Evolutionary conservation across 768 basidiomycete species (phyloP), one percentile per base, ranked within the genome.

Genomic region (Russula emetica): DNA sequence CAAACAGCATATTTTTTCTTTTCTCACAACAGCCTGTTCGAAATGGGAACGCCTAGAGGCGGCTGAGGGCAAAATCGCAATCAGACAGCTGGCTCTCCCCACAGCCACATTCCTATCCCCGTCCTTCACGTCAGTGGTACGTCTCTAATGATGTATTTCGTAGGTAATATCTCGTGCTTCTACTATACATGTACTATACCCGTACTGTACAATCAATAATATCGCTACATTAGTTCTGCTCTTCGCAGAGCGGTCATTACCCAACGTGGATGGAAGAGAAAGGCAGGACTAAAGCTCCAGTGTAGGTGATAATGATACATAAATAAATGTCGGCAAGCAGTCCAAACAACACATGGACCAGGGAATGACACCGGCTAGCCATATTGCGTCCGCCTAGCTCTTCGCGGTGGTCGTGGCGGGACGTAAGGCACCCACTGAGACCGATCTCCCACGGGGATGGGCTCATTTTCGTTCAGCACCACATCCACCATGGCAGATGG

Each of bases 361-460:
- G 10, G 24, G 47, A 22, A 22, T 4, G 26, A 16, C 22, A 49
- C 18, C 56, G 4, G 4, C 3, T 6, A 13, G 5, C 47, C 18
- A 32, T 6, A 44, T 36, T n/a, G 54, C 13, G 1, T 26, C 30
- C 42, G 42, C 22, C 16, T 45, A 13, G 28, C 30, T 9, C 30
- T 52, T 34, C 30, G 60, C 28, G n/a, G 20, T 8, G n/a, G 28
- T 1, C 32, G 56, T 4, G 18, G 55, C 6, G 42, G 57, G 14
- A 6, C 18, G 24, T 56, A 61, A 18, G 54, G 38, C 45, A 73
- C 66, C 72, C 72, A 73, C 67, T 83, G 73, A 4, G 81, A 82
- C 47, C 76, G 71, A 49, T 73, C 74, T 24, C 83, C 80, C 60
- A 79, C 76, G 10, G 83, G 81, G 55, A 87, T 82, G 3, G 85